Evolutionary conservation across 164 flowering plant genomes (phyloP).

Genomic region (Warburgia ugandensis): DNA sequence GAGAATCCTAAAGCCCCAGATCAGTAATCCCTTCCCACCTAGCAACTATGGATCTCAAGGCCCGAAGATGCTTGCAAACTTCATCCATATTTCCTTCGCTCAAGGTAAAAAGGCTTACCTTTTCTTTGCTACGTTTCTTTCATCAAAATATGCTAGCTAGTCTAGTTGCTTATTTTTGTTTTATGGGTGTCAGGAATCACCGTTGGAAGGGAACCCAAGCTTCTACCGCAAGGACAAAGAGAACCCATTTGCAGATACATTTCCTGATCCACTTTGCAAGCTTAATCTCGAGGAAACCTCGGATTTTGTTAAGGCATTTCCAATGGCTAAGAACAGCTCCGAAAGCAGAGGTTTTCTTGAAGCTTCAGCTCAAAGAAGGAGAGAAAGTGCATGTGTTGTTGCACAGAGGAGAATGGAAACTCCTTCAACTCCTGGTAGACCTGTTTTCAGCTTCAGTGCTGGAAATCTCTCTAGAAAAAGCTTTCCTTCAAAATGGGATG

Average conservation of each 20-base stretch:
- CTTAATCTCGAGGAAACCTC: conserved; percentile 78
- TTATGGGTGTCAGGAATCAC: conserved; percentile 44
- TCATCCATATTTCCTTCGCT: conserved; percentile 27
- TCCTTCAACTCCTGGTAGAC: conserved; percentile 86
- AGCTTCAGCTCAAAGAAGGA: conserved; percentile 38
- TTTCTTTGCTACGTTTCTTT: neutral
- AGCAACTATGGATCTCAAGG: conserved; percentile 42
- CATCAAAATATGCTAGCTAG: neutral
- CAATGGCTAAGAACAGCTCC: conserved; percentile 24
- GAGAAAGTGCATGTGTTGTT: conserved; percentile 30
- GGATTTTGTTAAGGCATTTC: conserved; percentile 74
- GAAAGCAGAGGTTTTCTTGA: conserved; percentile 26
- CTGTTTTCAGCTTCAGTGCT: conserved; percentile 64
- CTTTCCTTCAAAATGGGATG: conserved; percentile 94
- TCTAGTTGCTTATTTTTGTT: neutral
- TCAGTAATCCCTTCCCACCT: conserved; percentile 3
- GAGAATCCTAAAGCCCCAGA: conserved; percentile 3
- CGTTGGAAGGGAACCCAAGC: conserved; percentile 30
- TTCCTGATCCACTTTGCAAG: conserved; percentile 75
- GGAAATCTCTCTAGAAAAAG: conserved; percentile 46
- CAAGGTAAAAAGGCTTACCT: conserved; percentile 19
- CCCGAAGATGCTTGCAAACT: conserved; percentile 33
- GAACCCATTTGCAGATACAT: conserved; percentile 54
- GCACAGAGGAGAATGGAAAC: conserved; percentile 47
- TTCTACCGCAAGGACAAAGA: conserved; percentile 26